Evolutionary conservation across 768 basidiomycete species (phyloP), one percentile per base, ranked within the genome.

Genomic region (Neoboletus brunneissimus): DNA sequence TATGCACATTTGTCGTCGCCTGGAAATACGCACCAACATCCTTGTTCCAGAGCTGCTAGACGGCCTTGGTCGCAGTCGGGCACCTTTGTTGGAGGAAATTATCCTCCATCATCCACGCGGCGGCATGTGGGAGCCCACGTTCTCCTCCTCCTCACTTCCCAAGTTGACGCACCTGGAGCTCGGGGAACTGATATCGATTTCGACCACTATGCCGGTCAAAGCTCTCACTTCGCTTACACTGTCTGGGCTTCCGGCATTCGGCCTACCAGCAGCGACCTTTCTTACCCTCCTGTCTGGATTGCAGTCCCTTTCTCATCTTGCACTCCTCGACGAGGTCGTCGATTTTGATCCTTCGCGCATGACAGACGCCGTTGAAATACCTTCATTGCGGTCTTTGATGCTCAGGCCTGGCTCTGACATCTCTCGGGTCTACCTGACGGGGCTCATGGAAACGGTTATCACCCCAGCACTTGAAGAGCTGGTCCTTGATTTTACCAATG

Each of bases 391-490:
- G 5, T 66, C 38, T 35, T 38, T 68, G 53, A 37, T 45, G 9
- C 58, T 70, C 18, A 66, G 55, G 42, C 70, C 71, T 44, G 66
- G 66, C 9, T 57, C 59, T 16, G 67, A 68, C 34, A 59, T 71
- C 23, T 72, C 71, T 10, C 69, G 68, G 35, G 35, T 48, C 12
- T 70, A 72, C 42, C 53, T 71, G 34, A 67, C 64, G 5, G 54
- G 64, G 5, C 52, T 69, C 45, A 49, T 72, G 43, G 60, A 64
- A 48, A 61, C 47, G 29, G 20, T 72, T 16, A 27, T 60, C 34
- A 59, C 68, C 12, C 71, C 71, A n/a, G 55, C 51, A 22, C 38
- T 70, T 18, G 55, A 66, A 20, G 61, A 71, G 7, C 53, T 72
- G 22, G 34, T 59, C 31, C 60, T 70, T 23, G 64, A 70, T 52